phyloP scores from a whole-genome alignment of 2,329 filamentous ascomycete species.

The Nothophaeocryptopus gaeumannii region DNA sequence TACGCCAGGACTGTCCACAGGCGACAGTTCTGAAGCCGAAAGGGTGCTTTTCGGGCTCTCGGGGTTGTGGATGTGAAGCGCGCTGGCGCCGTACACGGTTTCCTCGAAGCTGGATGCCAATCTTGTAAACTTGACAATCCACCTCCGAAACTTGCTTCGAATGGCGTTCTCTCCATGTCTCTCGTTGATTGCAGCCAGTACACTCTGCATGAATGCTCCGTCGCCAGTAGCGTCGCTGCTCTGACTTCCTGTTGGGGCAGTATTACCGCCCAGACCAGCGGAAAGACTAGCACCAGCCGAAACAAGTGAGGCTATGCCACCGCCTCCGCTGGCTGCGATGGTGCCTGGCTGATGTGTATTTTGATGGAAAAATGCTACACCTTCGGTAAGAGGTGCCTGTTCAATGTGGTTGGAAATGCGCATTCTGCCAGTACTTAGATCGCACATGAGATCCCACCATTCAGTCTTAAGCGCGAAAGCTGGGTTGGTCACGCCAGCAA shows the following conservation, averaged over 20 bases:
- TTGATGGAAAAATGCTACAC: constrained; percentile 81
- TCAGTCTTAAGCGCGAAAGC: constrained; percentile 92
- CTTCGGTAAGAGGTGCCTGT: constrained; percentile 74
- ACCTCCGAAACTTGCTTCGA: constrained; percentile 87
- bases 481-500: constrained; percentile 95
- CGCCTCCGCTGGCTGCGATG: constrained; percentile 24
- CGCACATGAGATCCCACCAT: constrained; percentile 98
- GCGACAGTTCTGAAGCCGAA: constrained; percentile 14
- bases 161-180: constrained; percentile 88
- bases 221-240: constrained; percentile 75
- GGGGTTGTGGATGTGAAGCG: constrained; percentile 65
- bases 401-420: constrained; percentile 92
- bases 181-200: constrained; percentile 77
- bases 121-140: constrained; percentile 90
- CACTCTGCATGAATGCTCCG: constrained; percentile 80
- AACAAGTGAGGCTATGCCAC: constrained; percentile 30
- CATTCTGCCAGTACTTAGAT: constrained; percentile 85
- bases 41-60: constrained; percentile 35
- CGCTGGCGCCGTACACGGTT: constrained; percentile 87
- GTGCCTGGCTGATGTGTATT: constrained; percentile 26
- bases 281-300: constrained; percentile 35
- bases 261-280: constrained; percentile 34
- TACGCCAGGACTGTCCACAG: constrained; percentile 10
- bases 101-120: constrained; percentile 94
- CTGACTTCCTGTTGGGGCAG: constrained; percentile 30